A percentile compares a stretch with the other conserved stretches of the same genome.
These are phyloP conservation scores for Pseudogymnoascus sp. DNA, from an alignment of 2,329 filamentous ascomycete species.

Conservation along the genomic window DNA sequence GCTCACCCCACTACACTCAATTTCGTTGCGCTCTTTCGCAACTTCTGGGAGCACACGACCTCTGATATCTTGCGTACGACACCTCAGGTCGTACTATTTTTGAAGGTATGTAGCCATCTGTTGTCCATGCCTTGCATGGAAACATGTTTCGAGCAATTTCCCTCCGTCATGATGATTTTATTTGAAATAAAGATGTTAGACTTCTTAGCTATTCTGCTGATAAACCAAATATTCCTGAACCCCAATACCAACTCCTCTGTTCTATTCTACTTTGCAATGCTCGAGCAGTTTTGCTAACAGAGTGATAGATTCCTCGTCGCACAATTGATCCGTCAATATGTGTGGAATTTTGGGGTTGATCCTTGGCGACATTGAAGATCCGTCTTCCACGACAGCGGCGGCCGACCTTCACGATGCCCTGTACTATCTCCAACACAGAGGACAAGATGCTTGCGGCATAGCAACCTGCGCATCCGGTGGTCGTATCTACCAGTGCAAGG, in stretches of 20 bases:
- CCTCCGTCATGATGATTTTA: constrained; percentile 20
- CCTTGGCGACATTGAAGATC: constrained; percentile 44
- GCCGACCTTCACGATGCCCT: constrained; percentile 61
- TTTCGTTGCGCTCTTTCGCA: not conserved
- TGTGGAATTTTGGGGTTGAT: constrained; percentile 55
- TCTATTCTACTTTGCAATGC: not conserved
- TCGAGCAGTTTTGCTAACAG: constrained; percentile 7
- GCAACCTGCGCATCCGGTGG: constrained; percentile 66
- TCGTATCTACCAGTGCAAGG: constrained; percentile 81
- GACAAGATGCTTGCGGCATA: constrained; percentile 84
- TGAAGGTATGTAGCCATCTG: not conserved
- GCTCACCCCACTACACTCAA: constrained; percentile 3
- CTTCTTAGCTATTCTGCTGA: constrained; percentile 30
- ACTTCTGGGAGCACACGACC: constrained; percentile 1
- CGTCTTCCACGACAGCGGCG: constrained; percentile 40
- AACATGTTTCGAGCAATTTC: not conserved
- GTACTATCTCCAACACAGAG: constrained; percentile 64
- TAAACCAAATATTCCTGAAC: constrained; percentile 20
- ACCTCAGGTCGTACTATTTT: not conserved
- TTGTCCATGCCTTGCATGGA: not conserved
- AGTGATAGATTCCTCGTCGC: constrained; percentile 5
- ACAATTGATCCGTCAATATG: constrained; percentile 34
- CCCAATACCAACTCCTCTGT: constrained; percentile 11
- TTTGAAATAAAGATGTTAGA: constrained; percentile 33
- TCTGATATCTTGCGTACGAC: not conserved